A percentile compares a stretch with the other conserved stretches of the same genome.
Conservation (phyloP, 2,329 filamentous ascomycete species). For the Chalaropsis thielavioides region DNA sequence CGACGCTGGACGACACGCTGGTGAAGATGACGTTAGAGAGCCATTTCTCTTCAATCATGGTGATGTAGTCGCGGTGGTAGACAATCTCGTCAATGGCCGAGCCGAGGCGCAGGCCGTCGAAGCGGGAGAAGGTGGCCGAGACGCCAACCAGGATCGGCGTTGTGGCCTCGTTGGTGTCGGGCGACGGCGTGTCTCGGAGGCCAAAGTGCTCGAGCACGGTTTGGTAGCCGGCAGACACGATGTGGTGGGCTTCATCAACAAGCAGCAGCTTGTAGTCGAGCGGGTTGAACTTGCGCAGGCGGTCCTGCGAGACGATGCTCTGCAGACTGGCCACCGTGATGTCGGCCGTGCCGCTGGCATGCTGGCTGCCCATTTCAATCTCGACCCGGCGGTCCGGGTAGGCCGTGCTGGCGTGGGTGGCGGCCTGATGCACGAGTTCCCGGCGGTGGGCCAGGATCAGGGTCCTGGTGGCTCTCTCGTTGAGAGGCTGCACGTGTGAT, state of each 20-base stretch:
- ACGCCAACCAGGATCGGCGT: conserved; percentile 67
- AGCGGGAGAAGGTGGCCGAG: conserved; percentile 64
- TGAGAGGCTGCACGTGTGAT: conserved; percentile 49
- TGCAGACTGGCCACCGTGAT: conserved; percentile 87
- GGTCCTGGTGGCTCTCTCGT: conserved; percentile 52
- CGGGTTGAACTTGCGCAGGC: conserved; percentile 73
- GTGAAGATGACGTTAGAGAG: conserved; percentile 86
- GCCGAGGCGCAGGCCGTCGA: conserved; percentile 71
- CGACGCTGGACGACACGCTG: conserved; percentile 69
- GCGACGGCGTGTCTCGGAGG: conserved; percentile 34
- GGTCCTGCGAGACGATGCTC: conserved; percentile 62
- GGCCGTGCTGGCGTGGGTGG: conserved; percentile 61
- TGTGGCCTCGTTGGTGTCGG: conserved; percentile 26
- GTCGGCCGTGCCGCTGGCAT: conserved; percentile 68
- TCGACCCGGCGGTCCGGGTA: conserved; percentile 75
- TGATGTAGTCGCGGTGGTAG: conserved; percentile 65
- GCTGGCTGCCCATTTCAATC: conserved; percentile 73
- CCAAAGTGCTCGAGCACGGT: conserved; percentile 65
- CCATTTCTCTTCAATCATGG: conserved; percentile 76
- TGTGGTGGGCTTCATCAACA: conserved; percentile 94
- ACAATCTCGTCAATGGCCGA: conserved; percentile 88
- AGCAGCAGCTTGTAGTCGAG: conserved; percentile 71
- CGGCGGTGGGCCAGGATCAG: conserved; percentile 84
- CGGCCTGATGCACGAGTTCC: conserved; percentile 89
- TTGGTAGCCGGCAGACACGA: conserved; percentile 72